Evolutionary conservation across 129 eudicot species (phyloP).

Genomic region (Tagetes erecta): DNA sequence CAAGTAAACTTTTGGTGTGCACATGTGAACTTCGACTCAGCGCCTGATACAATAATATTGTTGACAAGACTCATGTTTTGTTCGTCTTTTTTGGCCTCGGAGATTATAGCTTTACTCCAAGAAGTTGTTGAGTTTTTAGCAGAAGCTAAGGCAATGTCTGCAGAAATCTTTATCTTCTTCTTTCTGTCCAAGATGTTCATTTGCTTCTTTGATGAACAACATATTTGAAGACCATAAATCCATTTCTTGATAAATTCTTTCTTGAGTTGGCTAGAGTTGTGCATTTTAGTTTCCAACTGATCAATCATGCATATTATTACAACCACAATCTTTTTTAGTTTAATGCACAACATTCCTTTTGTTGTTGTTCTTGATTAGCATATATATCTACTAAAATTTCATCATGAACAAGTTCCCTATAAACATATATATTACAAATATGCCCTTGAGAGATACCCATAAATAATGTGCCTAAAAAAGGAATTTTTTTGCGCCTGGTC

Average conservation of each 20-base stretch:
- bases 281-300: slow-evolving; percentile 30
- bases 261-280: slow-evolving; percentile 33
- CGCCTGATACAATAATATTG: slow-evolving; percentile 22
- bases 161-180: slow-evolving; percentile 66
- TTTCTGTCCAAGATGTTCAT: slow-evolving; percentile 64
- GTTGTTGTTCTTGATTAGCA: not conserved
- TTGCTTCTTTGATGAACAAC: slow-evolving; percentile 42
- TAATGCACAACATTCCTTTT: not conserved
- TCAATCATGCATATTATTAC: not conserved
- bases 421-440: not conserved
- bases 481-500: too few relatives aligned
- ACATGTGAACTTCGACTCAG: not conserved
- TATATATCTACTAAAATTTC: not conserved
- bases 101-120: slow-evolving; percentile 72
- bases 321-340: not conserved
- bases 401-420: not conserved
- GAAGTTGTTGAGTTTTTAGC: slow-evolving; percentile 43
- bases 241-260: slow-evolving; percentile 64
- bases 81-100: slow-evolving; percentile 34
- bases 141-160: slow-evolving; percentile 83
- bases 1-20: slow-evolving; percentile 13
- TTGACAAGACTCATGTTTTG: slow-evolving; percentile 27
- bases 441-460: not conserved
- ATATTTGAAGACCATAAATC: slow-evolving; percentile 60
- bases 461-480: not conserved